Evolutionary conservation across 2,329 filamentous ascomycete species (phyloP), one percentile per base, ranked within the genome.

Genomic region (Colletotrichum lini): DNA sequence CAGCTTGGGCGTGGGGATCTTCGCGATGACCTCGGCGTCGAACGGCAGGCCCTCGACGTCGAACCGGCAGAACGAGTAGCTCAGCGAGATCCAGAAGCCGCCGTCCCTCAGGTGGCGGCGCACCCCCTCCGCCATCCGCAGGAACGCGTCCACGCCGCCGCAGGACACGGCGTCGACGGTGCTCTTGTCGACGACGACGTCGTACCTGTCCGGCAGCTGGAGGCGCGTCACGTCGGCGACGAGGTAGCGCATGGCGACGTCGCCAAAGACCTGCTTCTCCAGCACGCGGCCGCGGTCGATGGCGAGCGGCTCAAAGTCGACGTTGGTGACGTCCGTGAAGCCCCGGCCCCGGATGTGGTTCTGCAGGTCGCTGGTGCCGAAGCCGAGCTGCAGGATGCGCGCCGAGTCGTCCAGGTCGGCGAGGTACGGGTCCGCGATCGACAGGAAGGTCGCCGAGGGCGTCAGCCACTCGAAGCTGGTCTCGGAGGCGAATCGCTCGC

Each of bases 231-330:
- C 84, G 67, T 88, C 85, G 3, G 82, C 84, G 2, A 86, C 82
- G 6, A 76, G 73, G 66, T 88, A 87, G 30, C 77, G 76, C 79
- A 82, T 85, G 18, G 69, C 72, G 4, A 86, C 80, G 66, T 87
- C 81, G 21, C 84, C 83, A 72, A 88, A 88, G 2, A 75, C 78
- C 7, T 74, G 60, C 35, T 74, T 59, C 73, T 88, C 85, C 2
- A 84, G 77, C 40, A 80, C 74, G 4, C 78, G 80, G 1, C 85
- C 85, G 38, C 84, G 81, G 26, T 83, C 79, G 10, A 84, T 76
- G 7, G 86, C 86, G 8, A 85, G 78, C 5, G 85, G 85, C 74
- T 87, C 85, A 72, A 84, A 88, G 76, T 87, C 86, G 70, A 86
- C 76, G 70, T 87, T 88, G 8, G 83, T 84, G 21, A 88, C 78